Conservation (phyloP, 495 filamentous ascomycete species). For the Penicillium crystallinum region DNA sequence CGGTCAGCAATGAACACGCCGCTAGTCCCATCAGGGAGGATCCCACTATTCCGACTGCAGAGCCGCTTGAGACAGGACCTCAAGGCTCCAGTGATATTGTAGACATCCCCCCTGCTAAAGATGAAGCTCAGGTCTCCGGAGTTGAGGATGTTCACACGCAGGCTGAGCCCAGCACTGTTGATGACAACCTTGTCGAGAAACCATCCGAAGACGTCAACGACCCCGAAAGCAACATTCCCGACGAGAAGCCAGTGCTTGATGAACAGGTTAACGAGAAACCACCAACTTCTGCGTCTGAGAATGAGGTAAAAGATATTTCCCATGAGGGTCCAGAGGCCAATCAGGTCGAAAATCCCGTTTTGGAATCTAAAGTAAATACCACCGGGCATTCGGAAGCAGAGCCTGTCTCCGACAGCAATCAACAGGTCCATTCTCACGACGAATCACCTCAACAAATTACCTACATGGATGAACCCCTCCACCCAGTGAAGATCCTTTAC, state of each 20-base stretch:
- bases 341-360: neutral
- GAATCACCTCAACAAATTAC: conserved; percentile 23
- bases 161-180: neutral
- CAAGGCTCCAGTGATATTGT: neutral
- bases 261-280: conserved; percentile 23
- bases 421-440: conserved; percentile 9
- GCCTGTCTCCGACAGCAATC: conserved; percentile 7
- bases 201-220: neutral
- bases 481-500: conserved; percentile 59
- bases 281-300: conserved; percentile 4
- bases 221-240: neutral
- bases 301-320: conserved; percentile 6
- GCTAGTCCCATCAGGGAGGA: neutral
- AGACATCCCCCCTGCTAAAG: neutral
- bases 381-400: conserved; percentile 7
- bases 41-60: neutral
- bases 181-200: neutral
- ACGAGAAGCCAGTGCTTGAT: conserved; percentile 9
- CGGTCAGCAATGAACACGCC: conserved; percentile 3
- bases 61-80: neutral
- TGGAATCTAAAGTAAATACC: conserved; percentile 1
- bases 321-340: conserved; percentile 3
- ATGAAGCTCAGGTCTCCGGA: neutral
- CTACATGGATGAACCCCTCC: conserved; percentile 25
- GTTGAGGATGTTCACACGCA: neutral